Evolutionary conservation across 2,329 filamentous ascomycete genomes (phyloP).

Genomic region (Cladorrhinum sp.): DNA sequence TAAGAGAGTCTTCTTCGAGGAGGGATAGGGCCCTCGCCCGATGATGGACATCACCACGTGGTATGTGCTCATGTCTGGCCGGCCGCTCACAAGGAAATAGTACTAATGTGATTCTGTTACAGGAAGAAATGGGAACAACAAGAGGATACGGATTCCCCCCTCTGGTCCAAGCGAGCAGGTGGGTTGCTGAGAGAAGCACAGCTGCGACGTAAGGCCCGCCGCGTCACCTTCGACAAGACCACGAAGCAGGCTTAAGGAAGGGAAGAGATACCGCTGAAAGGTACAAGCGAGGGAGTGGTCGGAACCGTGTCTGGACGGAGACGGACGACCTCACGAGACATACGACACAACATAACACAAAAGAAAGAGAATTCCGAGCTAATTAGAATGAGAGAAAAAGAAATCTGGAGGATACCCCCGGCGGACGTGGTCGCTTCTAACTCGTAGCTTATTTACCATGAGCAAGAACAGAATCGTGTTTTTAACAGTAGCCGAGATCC

Average conservation of each 20-base stretch:
- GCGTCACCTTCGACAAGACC: constrained; percentile 1
- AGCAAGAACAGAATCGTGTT: constrained; percentile 9
- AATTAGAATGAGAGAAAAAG: constrained; percentile 2
- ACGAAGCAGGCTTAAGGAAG: neutral
- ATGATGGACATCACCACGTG: constrained; percentile 4
- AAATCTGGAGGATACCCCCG: constrained; percentile 42
- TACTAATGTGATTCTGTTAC: neutral
- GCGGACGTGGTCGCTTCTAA: constrained; percentile 12
- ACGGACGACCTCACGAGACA: neutral
- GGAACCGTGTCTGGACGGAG: neutral
- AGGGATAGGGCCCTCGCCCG: constrained; percentile 28
- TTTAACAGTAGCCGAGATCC: constrained; percentile 4
- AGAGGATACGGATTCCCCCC: neutral
- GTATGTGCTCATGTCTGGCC: neutral
- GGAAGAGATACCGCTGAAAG: neutral
- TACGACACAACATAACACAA: neutral
- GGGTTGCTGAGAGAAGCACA: constrained; percentile 3
- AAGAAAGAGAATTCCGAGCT: neutral
- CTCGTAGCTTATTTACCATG: constrained; percentile 17
- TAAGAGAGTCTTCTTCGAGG: constrained; percentile 53
- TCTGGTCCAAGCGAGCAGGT: neutral
- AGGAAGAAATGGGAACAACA: neutral
- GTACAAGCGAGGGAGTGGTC: neutral
- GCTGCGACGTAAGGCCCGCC: constrained; percentile 1
- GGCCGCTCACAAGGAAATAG: neutral